Base-by-base conservation (phyloP, 1,284 basidiomycete genomes). In the Wallemia mellicola region DNA sequence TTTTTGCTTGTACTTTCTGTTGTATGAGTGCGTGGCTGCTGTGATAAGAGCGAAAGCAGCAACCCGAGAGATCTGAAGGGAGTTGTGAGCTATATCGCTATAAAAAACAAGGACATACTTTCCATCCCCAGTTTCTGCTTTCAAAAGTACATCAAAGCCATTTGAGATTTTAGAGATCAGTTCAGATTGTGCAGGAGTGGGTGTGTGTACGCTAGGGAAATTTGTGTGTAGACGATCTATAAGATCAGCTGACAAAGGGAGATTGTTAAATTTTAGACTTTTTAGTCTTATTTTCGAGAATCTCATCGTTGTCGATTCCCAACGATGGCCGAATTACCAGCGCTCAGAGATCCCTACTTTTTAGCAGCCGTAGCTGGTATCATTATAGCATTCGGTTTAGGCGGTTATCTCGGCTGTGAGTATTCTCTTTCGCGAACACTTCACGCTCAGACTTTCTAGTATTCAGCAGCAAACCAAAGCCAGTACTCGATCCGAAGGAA, bases 401-500 rank as follows among this genome's bases (percentile, higher is more conserved):
- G 38, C 38, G 38, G 38, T 17, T 48, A 48, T n/a, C 38, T 48
- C n/a, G 38, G 38, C 38, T 48, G 38, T 48, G 19, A 22, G 38
- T n/a, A 22, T 22, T 48, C 38, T 11, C 38, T n/a, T n/a, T 17
- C 17, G 28, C 28, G 28, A 7, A 30, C 28, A 17, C 7, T 48
- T 48, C 5, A 48, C 38, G 38, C 38, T 48, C 30, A 32, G 38
- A 3, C 25, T 24, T 32, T n/a, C 14, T n/a, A 48, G 38, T 57
- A 28, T 48, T 27, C 22, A 60, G 60, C 64, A 64, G 32, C 62
- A 59, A 11, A 48, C 14, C 38, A 22, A 71, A 70, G 63, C 80
- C 82, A 33, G 78, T 80, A 24, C 75, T 94, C 61, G 76, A 84
- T 70, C 77, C 85, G 2, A 75, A 75, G 61, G 72, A 74, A 60